Evolutionary conservation across 164 flowering plant species (phyloP).

Genomic region (Tetracentron sinense): DNA sequence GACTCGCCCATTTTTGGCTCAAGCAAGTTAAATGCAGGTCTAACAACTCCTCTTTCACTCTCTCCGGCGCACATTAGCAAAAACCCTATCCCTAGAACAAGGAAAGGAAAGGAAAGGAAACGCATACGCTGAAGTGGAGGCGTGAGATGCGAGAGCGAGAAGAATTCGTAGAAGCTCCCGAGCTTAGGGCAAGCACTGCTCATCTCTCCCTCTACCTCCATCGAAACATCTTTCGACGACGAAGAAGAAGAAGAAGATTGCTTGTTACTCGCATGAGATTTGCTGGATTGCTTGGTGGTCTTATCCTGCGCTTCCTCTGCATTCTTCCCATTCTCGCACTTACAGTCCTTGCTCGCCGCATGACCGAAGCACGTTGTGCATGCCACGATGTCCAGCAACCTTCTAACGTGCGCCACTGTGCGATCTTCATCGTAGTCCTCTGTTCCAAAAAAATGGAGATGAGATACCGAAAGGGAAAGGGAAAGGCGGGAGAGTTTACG

Average conservation of each 20-base stretch:
- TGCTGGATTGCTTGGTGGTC: constrained; percentile 29
- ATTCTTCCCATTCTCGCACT: constrained; percentile 34
- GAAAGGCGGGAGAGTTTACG: too few species aligned
- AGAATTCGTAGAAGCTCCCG: constrained; percentile 88
- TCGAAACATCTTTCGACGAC: constrained; percentile 29
- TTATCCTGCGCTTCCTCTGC: constrained; percentile 38
- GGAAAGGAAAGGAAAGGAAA: constrained; percentile 10
- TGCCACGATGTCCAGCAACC: constrained; percentile 83
- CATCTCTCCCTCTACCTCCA: constrained; percentile 67
- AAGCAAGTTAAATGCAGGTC: too few species aligned
- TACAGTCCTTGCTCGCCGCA: constrained; percentile 32
- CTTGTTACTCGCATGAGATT: constrained; percentile 22
- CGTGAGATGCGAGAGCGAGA: constrained; percentile 89
- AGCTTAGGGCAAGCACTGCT: constrained; percentile 73
- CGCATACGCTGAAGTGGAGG: constrained; percentile 84
- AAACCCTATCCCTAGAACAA: neutral
- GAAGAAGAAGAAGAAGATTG: constrained; percentile 9
- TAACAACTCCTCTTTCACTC: too few species aligned
- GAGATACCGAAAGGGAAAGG: constrained; percentile 6
- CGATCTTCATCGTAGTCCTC: constrained; percentile 83
- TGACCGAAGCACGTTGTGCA: constrained; percentile 85
- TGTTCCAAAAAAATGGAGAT: constrained; percentile 20
- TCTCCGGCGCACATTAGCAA: neutral
- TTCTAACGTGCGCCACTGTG: constrained; percentile 84
- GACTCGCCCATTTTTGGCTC: too few species aligned